Conservation (phyloP, 179 eudicot genomes). For the Silene vulgaris region DNA sequence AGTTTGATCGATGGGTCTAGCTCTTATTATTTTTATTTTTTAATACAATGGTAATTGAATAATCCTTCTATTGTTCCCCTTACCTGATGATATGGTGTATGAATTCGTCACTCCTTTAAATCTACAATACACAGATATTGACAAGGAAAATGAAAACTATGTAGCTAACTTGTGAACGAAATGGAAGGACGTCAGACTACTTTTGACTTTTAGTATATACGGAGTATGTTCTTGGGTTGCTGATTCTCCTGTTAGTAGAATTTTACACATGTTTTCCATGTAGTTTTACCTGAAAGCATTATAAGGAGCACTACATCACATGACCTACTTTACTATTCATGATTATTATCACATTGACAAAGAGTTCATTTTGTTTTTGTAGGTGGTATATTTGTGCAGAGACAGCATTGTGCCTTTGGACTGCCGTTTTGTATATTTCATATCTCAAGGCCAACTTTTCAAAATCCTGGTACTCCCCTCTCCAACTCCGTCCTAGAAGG, state of each 20-base stretch:
- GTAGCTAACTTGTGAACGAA: neutral
- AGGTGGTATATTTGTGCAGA: constrained; percentile 93
- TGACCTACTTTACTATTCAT: neutral
- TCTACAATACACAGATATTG: neutral
- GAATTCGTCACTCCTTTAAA: neutral
- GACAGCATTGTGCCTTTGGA: constrained; percentile 83
- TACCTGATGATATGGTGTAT: neutral
- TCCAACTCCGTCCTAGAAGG: neutral
- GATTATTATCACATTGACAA: neutral
- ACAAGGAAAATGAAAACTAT: neutral
- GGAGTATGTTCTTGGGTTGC: neutral
- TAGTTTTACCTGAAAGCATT: neutral
- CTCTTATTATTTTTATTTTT: neutral
- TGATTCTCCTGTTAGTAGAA: neutral
- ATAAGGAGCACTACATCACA: neutral
- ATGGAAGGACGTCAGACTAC: constrained; percentile 6
- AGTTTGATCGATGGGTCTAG: neutral
- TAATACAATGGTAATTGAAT: neutral
- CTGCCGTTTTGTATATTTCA: constrained; percentile 58
- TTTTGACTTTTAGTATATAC: neutral
- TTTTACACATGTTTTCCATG: neutral
- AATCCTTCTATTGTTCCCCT: neutral
- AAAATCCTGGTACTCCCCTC: constrained; percentile 60
- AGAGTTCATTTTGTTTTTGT: constrained; percentile 14
- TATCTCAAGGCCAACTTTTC: constrained; percentile 57